Evolutionary conservation across 2,329 filamentous ascomycete genomes (phyloP), one percentile per base, ranked within the genome.

Genomic region (Calonectria hongkongensis): DNA sequence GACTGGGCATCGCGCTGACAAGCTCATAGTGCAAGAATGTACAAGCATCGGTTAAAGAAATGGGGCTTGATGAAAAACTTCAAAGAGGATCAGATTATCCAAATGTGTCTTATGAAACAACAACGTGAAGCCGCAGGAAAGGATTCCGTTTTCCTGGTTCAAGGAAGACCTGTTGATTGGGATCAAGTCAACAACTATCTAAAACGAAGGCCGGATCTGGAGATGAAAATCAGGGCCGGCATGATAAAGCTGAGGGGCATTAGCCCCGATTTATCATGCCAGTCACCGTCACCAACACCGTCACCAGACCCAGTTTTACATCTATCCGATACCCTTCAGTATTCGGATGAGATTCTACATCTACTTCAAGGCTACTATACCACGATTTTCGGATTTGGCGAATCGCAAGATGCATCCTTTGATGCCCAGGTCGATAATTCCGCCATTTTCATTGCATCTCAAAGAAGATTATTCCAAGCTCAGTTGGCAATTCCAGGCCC

Each of bases 101-200:
- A 66, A 8, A 66, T 66, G 45, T 66, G 18, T 28, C 63, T 66
- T 10, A 36, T 66, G 30, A 66, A 66, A 15, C 21, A 66, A 16
- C 45, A 66, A n/a, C 63, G 63, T 2, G 45, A 36, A 25, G 45
- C 45, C 10, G 47, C 18, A 15, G 63, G 63, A 8, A 66, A 66
- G 27, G 30, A 43, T 13, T 39, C 63, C 7, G 16, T 27, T 27
- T 66, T 66, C 47, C 12, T 66, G 3, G 15, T 66, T n/a, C 28
- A 47, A 8, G 63, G 63, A 25, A 51, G 25, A 21, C 45, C 28
- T 2, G 45, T 66, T n/a, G 63, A 66, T 25, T 66, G 45, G 63
- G 63, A 39, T 12, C 47, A 51, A 8, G 45, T 66, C 30, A 25
- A 66, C 33, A 66, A 39, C 18, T 66, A 66, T 10, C 13, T 66